Evolutionary conservation across 306 rosid genomes (phyloP).

Genomic region (Fragaria vesca): DNA sequence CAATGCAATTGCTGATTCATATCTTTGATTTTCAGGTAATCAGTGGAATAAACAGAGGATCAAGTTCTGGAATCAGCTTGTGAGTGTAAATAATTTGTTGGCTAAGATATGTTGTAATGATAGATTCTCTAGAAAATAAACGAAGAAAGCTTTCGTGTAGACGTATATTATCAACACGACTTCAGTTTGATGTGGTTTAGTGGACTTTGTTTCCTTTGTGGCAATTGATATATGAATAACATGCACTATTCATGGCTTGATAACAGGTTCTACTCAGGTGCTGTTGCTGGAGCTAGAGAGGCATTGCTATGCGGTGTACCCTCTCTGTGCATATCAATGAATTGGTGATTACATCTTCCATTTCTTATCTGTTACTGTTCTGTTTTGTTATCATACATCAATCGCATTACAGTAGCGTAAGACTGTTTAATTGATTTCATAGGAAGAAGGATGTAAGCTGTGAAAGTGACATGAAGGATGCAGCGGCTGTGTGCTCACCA

Average conservation of each 20-base stretch:
- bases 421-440: not conserved
- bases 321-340: conserved; percentile 49
- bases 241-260: not conserved
- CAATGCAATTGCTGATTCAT: not conserved
- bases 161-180: not conserved
- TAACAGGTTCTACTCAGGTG: conserved; percentile 49
- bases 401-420: not conserved
- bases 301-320: conserved; percentile 55
- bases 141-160: not conserved
- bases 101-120: not conserved
- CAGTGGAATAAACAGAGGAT: conserved; percentile 58
- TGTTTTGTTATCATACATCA: not conserved
- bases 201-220: not conserved
- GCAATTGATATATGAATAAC: not conserved
- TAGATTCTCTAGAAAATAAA: not conserved
- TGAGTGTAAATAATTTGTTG: conserved; percentile 23
- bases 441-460: conserved; percentile 48
- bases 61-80: conserved; percentile 49
- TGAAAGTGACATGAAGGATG: conserved; percentile 48
- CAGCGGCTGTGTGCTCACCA: conserved; percentile 39
- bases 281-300: conserved; percentile 59
- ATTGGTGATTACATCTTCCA: conserved; percentile 35
- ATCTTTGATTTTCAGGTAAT: conserved; percentile 33
- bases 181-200: not conserved
- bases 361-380: not conserved